Percentiles rank a stretch among this genome's conserved stretches.
These are phyloP conservation scores for Arthrobotrys musiformis DNA, from an alignment of 2,329 filamentous ascomycete genomes.

Conservation along the genomic window DNA sequence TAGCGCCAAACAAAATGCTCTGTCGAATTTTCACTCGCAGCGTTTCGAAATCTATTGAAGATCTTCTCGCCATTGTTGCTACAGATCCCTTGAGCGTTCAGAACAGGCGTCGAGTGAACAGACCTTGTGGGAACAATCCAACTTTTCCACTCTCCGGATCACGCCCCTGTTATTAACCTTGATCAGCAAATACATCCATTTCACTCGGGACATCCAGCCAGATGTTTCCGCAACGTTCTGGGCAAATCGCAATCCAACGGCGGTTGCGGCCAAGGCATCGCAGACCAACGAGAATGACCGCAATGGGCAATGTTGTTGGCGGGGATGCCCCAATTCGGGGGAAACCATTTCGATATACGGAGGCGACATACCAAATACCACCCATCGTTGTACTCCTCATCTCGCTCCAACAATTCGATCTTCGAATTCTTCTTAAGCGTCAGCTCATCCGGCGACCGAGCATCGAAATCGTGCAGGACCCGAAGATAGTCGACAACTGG, in stretches of 20 bases:
- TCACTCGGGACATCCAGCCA: conserved; percentile 27
- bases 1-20: conserved; percentile 52
- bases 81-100: conserved; percentile 11
- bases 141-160: conserved; percentile 78
- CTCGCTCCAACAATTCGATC: conserved; percentile 83
- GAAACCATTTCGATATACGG: conserved; percentile 24
- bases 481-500: conserved; percentile 54
- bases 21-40: conserved; percentile 52
- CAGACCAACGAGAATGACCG: conserved; percentile 50
- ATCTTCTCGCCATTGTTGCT: conserved; percentile 40
- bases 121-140: conserved; percentile 85
- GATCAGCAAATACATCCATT: conserved; percentile 49
- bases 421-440: conserved; percentile 85
- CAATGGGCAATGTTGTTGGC: conserved; percentile 43
- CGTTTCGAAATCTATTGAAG: conserved; percentile 49
- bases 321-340: conserved; percentile 36
- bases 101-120: conserved; percentile 59
- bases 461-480: conserved; percentile 78
- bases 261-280: conserved; percentile 23
- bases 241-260: background rate
- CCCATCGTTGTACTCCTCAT: conserved; percentile 88
- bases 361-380: conserved; percentile 73
- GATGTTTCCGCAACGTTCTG: conserved; percentile 34
- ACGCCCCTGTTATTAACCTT: conserved; percentile 66
- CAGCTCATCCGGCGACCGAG: conserved; percentile 91